Base-by-base conservation (phyloP, 1,284 basidiomycete species). In the Puccinia brachypodii region DNA sequence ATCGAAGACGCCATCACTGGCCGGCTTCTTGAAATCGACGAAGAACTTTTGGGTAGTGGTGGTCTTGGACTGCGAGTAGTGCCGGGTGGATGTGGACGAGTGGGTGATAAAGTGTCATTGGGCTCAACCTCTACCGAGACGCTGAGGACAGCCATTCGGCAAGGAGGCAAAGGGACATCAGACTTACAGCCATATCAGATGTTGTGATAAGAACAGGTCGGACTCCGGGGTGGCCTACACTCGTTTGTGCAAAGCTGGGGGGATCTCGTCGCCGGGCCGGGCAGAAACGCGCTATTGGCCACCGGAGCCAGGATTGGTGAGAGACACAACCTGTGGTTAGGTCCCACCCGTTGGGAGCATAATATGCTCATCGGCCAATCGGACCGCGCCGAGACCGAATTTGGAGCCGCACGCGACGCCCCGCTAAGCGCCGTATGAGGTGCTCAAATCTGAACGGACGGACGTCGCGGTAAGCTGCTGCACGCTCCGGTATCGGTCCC, bases 1-100 rank as follows among this genome's bases (percentile, higher is more conserved):
- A 62, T 80, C 77, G 40, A 80, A 80, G 19, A 80, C 77, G n/a
- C 77, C 77, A 62, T 80, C 77, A 25, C 36, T 53, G 33, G 68
- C 66, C 25, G 77, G 77, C 31, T 80, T 80, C 14, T 38, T 31
- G 53, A 72, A 80, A n/a, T 80, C 77, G 36, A 80, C 42, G 36
- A 72, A 72, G 38, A 72, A 80, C 40, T 80, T 80, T 14, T 60
- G n/a, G 66, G 40, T 44, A 44, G 19, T 38, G n/a, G 66, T 16
- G 19, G 77, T 44, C n/a, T 80, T 80, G 38, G 68, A 22, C 47
- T 50, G 11, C 44, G 64, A 44, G 9, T 53, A 8, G 31, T 8
- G 22, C n/a, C n/a, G 28, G 8, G 16, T 44, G 8, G 53, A 56
- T 42, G 25, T 8, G 38, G 28, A 28, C 38, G 33, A 60, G 28